These are phyloP conservation scores for Boletus eberwhitei DNA, from an alignment of 768 basidiomycete genomes.

Conservation along the genomic window DNA sequence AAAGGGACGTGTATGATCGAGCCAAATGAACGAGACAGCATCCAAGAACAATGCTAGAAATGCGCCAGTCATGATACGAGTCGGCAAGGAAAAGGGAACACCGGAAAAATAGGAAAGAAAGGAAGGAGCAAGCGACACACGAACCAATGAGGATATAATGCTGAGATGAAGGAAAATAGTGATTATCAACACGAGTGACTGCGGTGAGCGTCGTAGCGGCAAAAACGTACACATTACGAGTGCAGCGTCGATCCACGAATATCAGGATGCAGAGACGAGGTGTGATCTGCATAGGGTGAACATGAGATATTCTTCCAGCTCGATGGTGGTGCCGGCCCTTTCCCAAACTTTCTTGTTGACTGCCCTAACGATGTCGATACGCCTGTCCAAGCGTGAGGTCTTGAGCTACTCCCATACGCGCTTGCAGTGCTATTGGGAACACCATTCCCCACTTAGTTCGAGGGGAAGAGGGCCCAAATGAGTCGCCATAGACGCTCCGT, in stretches of 20 bases:
- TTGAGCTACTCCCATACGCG: too few species aligned
- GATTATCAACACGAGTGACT: too few species aligned
- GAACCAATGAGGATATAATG: conserved; percentile 10
- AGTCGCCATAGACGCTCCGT: conserved; percentile 36
- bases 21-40: not conserved
- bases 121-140: not conserved
- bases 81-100: not conserved
- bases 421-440: too few species aligned
- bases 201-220: too few species aligned
- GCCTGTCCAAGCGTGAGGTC: too few species aligned
- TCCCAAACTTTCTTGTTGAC: conserved; percentile 12
- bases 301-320: conserved; percentile 47
- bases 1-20: too few species aligned
- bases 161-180: too few species aligned
- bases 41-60: conserved; percentile 2
- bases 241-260: not conserved
- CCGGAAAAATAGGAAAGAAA: not conserved
- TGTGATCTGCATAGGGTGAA: too few species aligned
- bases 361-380: too few species aligned
- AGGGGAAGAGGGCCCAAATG: too few species aligned
- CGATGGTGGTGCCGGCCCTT: conserved; percentile 42
- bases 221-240: not conserved
- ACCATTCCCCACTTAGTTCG: too few species aligned
- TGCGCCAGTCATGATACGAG: not conserved
- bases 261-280: not conserved